Conservation (phyloP, 345 rosid genomes). For the Erysimum cheiranthoides region DNA sequence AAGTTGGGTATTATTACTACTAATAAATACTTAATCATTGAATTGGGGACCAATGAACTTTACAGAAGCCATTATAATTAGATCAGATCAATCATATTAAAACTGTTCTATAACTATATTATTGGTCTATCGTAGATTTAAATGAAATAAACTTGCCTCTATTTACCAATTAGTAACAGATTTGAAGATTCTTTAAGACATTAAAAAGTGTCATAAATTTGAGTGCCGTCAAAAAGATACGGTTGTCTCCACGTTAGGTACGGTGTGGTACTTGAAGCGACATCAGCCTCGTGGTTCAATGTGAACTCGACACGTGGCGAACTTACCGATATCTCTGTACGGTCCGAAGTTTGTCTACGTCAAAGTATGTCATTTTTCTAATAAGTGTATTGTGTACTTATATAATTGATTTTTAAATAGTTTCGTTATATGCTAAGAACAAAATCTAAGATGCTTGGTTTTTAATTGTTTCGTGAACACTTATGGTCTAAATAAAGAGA, state of each 20-base stretch:
- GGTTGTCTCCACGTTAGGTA: conserved; percentile 49
- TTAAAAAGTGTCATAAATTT: conserved; percentile 29
- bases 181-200: conserved; percentile 36
- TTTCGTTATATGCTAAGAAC: conserved; percentile 40
- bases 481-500: conserved; percentile 35
- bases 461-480: conserved; percentile 32
- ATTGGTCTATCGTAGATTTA: conserved; percentile 5
- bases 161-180: conserved; percentile 23
- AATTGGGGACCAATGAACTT: conserved; percentile 30
- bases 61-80: conserved; percentile 25
- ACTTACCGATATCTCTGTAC: conserved; percentile 40
- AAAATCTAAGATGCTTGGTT: conserved; percentile 41
- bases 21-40: conserved; percentile 36
- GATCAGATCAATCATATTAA: conserved; percentile 13
- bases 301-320: conserved; percentile 38
- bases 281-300: conserved; percentile 40
- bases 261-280: conserved; percentile 45
- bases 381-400: neutral
- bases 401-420: conserved; percentile 1
- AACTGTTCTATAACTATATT: neutral
- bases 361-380: conserved; percentile 35
- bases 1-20: conserved; percentile 34
- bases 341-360: conserved; percentile 34
- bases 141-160: neutral
- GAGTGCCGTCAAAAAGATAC: conserved; percentile 41